These are phyloP conservation scores for Penicillium sp. DNA, from an alignment of 2,329 filamentous ascomycete genomes.

Conservation along the genomic window DNA sequence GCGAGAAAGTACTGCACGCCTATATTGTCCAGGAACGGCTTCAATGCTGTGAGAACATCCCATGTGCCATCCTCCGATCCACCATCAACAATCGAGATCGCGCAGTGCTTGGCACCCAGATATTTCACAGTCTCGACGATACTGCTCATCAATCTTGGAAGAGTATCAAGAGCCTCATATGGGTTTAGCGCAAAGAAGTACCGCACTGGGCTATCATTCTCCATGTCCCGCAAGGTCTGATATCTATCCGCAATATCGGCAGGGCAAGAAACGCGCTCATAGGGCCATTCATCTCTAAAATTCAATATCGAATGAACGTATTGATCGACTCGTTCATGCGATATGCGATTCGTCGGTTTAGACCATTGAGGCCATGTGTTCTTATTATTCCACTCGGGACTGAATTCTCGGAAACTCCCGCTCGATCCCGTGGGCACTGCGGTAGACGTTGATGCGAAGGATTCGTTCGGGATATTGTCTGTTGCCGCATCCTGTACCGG, in stretches of 20 bases:
- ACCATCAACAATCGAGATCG: constrained; percentile 58
- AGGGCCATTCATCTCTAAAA: constrained; percentile 1
- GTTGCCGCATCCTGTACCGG: not conserved
- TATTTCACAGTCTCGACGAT: constrained; percentile 53
- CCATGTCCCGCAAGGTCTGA: not conserved
- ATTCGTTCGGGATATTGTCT: not conserved
- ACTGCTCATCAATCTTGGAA: constrained; percentile 55
- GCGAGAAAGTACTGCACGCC: constrained; percentile 23
- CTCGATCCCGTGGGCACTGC: not conserved
- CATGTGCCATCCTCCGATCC: constrained; percentile 57
- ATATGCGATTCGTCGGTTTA: constrained; percentile 3
- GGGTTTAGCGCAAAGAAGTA: constrained; percentile 59
- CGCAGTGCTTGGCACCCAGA: constrained; percentile 53
- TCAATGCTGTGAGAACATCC: constrained; percentile 50
- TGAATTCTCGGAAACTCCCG: not conserved
- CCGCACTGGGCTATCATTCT: constrained; percentile 1
- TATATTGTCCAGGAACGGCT: constrained; percentile 38
- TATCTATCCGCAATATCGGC: constrained; percentile 4
- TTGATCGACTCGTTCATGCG: not conserved
- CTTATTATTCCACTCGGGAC: constrained; percentile 4
- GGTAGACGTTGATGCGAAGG: not conserved
- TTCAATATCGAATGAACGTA: constrained; percentile 6
- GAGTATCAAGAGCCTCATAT: constrained; percentile 45
- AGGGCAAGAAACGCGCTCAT: constrained; percentile 4
- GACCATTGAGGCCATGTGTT: constrained; percentile 5